Conservation (phyloP, 148 eudicot species). For the Rhododendron vialii region DNA sequence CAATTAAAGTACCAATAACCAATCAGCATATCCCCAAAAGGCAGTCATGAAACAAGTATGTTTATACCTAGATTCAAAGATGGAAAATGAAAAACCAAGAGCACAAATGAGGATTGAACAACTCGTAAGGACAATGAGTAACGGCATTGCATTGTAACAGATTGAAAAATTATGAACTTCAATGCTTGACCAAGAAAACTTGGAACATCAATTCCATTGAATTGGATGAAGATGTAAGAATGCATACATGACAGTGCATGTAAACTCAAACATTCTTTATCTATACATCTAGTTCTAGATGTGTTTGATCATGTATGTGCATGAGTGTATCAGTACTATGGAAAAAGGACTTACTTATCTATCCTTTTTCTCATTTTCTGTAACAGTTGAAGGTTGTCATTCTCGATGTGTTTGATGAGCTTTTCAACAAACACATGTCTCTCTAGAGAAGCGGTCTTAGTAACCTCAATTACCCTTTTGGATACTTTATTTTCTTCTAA, state of each 20-base stretch:
- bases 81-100: neutral
- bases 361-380: slow-evolving; percentile 65
- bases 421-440: slow-evolving; percentile 67
- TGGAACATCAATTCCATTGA: neutral
- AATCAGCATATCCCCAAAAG: neutral
- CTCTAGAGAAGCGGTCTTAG: slow-evolving; percentile 59
- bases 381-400: slow-evolving; percentile 72
- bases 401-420: slow-evolving; percentile 71
- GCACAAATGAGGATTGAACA: neutral
- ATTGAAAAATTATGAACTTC: neutral
- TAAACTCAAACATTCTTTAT: neutral
- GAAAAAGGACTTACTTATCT: slow-evolving; percentile 48
- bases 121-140: neutral
- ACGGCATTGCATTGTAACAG: neutral
- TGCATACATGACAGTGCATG: neutral
- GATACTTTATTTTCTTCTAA: slow-evolving; percentile 39
- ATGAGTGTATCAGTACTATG: neutral
- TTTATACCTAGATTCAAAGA: neutral
- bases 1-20: neutral
- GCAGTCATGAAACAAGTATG: neutral
- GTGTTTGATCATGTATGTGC: neutral
- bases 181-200: neutral
- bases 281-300: neutral
- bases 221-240: too few species aligned
- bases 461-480: slow-evolving; percentile 51